A percentile compares a stretch with the other conserved stretches of the same genome.
Conservation (phyloP, 352 stramenopile genomes). For the Phytophthora sansomeana region DNA sequence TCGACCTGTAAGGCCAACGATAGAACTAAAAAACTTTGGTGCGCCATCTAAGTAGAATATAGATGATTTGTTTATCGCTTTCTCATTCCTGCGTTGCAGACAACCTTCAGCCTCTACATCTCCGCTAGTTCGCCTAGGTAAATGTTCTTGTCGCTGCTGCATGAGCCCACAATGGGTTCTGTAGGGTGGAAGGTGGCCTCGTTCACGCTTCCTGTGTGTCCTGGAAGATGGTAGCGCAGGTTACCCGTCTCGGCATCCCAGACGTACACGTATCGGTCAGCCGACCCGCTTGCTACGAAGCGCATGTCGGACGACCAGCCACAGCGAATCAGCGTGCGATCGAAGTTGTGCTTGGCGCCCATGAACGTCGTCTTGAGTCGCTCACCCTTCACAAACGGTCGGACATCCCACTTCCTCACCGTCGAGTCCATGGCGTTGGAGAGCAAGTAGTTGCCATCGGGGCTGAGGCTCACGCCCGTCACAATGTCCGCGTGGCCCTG, state of each 20-base stretch:
- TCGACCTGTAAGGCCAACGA: conserved; percentile 39
- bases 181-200: conserved; percentile 92
- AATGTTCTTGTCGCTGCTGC: conserved; percentile 88
- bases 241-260: conserved; percentile 94
- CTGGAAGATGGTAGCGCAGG: conserved; percentile 94
- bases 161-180: conserved; percentile 87
- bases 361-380: conserved; percentile 69
- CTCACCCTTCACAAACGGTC: conserved; percentile 81
- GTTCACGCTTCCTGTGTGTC: conserved; percentile 95
- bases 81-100: conserved; percentile 5
- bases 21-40: conserved; percentile 21
- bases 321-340: conserved; percentile 94
- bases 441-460: conserved; percentile 93
- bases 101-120: conserved; percentile 35
- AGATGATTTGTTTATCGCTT: conserved; percentile 35
- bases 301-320: conserved; percentile 91
- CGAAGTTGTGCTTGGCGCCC: conserved; percentile 93
- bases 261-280: conserved; percentile 94
- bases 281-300: conserved; percentile 89
- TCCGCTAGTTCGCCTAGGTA: conserved; percentile 82
- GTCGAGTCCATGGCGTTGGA: conserved; percentile 96
- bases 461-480: conserved; percentile 94
- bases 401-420: conserved; percentile 94
- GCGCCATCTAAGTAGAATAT: conserved; percentile 42
- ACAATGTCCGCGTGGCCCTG: conserved; percentile 94